These are phyloP conservation scores for Skeletonema tropicum DNA, from an alignment of 108 stramenopile species.

Conservation along the genomic window DNA sequence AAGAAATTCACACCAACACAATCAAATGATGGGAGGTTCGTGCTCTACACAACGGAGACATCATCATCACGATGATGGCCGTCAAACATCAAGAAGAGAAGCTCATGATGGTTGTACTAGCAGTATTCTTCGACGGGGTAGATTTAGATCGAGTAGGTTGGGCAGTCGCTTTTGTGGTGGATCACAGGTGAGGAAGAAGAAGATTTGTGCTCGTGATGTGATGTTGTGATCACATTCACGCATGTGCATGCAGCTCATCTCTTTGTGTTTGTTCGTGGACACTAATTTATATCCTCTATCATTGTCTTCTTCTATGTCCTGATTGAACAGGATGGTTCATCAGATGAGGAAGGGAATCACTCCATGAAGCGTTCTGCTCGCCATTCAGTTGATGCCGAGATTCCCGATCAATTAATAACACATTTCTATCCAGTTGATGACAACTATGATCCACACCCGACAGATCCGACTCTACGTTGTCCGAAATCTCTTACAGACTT, in stretches of 20 bases:
- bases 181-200: not conserved
- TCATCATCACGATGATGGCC: not conserved
- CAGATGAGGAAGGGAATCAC: constrained; percentile 14
- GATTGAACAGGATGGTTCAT: constrained; percentile 32
- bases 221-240: not conserved
- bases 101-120: not conserved
- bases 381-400: constrained; percentile 58
- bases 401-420: constrained; percentile 68
- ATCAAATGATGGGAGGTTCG: constrained; percentile 47
- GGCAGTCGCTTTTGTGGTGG: not conserved
- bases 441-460: constrained; percentile 57
- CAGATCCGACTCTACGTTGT: constrained; percentile 51
- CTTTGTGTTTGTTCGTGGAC: not conserved
- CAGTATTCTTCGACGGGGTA: constrained; percentile 4
- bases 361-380: constrained; percentile 50
- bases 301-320: too few relatives aligned
- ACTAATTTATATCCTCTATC: too few relatives aligned
- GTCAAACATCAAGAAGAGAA: constrained; percentile 1
- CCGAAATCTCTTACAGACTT: constrained; percentile 77
- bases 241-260: not conserved
- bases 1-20: not conserved
- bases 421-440: constrained; percentile 68
- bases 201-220: not conserved
- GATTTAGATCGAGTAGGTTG: constrained; percentile 1
- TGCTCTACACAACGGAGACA: constrained; percentile 50